These are phyloP conservation scores for Acmispon strigosus DNA, from an alignment of 306 rosid genomes.

Conservation along the genomic window DNA sequence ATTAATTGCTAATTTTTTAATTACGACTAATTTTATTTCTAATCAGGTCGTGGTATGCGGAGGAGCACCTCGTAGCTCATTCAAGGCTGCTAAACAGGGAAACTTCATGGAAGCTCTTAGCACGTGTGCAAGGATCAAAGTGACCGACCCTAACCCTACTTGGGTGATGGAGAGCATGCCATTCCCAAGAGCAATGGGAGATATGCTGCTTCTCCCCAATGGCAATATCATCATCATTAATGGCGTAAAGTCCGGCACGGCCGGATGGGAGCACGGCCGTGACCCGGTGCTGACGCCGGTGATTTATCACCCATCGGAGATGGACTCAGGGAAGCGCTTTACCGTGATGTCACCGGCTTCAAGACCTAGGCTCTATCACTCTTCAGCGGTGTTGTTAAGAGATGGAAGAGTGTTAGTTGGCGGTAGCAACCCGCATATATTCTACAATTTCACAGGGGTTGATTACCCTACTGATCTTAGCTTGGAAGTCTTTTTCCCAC, in stretches of 20 bases:
- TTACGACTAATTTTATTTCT: no score
- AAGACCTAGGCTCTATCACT: slow-evolving; percentile 61
- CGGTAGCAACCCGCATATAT: slow-evolving; percentile 67
- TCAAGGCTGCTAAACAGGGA: slow-evolving; percentile 9
- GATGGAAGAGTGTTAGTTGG: slow-evolving; percentile 67
- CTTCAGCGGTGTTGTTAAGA: slow-evolving; percentile 40
- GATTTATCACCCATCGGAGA: slow-evolving; percentile 26
- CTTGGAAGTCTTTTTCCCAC: slow-evolving; percentile 68
- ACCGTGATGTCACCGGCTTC: slow-evolving; percentile 36
- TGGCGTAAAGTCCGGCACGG: slow-evolving; percentile 51
- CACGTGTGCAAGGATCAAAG: slow-evolving; percentile 51
- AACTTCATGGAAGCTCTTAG: slow-evolving; percentile 25
- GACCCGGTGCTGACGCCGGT: slow-evolving; percentile 44
- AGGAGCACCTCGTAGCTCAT: slow-evolving; percentile 51
- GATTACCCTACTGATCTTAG: slow-evolving; percentile 68
- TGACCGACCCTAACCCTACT: slow-evolving; percentile 33
- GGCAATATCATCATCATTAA: slow-evolving; percentile 61
- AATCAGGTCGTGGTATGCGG: slow-evolving; percentile 51
- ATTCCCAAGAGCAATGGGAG: slow-evolving; percentile 60
- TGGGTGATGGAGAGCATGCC: slow-evolving; percentile 81
- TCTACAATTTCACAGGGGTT: slow-evolving; percentile 54
- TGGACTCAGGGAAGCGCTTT: not conserved
- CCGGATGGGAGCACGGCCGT: slow-evolving; percentile 63
- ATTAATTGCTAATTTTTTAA: no score
- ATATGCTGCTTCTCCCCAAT: slow-evolving; percentile 60